Conservation (phyloP, 1,284 basidiomycete species). For the Sporisorium graminicola region DNA sequence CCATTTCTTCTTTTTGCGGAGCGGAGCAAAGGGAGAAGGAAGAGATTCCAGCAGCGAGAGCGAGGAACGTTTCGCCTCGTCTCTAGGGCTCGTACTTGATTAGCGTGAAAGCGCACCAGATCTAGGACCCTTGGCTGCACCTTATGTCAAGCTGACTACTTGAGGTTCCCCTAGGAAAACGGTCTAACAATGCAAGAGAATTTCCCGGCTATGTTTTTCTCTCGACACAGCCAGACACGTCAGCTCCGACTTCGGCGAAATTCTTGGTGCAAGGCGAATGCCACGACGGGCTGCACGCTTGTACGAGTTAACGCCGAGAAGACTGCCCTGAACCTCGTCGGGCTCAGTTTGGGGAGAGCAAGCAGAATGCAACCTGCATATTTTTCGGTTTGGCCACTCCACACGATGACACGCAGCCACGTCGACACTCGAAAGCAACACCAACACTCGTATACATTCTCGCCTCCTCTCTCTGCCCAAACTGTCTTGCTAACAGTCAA, state of each 20-base stretch:
- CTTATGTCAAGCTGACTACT: slow-evolving; percentile 28
- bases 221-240: slow-evolving; percentile 9
- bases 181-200: neutral
- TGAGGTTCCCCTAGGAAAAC: too few species aligned
- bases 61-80: neutral
- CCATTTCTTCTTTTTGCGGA: slow-evolving; percentile 9
- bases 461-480: neutral
- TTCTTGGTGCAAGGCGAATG: neutral
- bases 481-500: neutral
- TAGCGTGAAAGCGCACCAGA: slow-evolving; percentile 13
- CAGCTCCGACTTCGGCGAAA: neutral
- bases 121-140: neutral
- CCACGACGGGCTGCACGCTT: neutral
- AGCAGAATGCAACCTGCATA: slow-evolving; percentile 7
- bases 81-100: neutral
- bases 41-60: neutral
- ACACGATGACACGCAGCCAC: slow-evolving; percentile 3
- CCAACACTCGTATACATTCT: neutral
- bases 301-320: neutral
- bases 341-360: neutral
- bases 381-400: neutral
- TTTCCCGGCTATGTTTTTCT: neutral
- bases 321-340: neutral
- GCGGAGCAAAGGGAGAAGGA: neutral
- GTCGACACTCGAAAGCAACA: slow-evolving; percentile 2